Evolutionary conservation across 345 rosid species (phyloP).

Genomic region (Linum lewisii): DNA sequence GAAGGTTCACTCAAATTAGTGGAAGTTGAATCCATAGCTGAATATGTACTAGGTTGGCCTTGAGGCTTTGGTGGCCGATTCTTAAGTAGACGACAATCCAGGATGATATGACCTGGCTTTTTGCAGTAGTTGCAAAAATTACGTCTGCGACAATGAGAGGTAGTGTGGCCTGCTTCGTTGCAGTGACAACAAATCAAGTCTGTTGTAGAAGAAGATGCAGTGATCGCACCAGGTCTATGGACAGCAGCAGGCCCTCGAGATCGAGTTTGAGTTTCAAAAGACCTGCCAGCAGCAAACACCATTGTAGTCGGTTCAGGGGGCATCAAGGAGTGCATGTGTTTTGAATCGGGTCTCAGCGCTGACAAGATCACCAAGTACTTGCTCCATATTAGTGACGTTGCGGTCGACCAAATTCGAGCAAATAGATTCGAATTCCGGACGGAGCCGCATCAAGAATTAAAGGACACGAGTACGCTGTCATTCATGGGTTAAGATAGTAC

Average conservation of each 20-base stretch:
- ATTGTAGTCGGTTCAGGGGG: neutral
- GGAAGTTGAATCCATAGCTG: too few relatives aligned
- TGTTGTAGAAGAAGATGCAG: too few relatives aligned
- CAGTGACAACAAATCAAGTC: too few relatives aligned
- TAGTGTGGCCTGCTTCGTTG: neutral
- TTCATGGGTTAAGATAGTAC: neutral
- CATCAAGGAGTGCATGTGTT: neutral
- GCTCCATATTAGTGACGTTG: neutral
- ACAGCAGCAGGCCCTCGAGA: too few relatives aligned
- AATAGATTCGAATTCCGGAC: neutral
- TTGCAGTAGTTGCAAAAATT: neutral
- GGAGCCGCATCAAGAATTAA: neutral
- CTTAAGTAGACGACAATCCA: neutral
- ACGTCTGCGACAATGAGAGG: neutral
- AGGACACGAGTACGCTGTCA: neutral
- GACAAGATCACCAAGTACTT: neutral
- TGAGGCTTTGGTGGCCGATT: too few relatives aligned
- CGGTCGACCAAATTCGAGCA: neutral
- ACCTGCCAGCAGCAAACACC: too few relatives aligned
- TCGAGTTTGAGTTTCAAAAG: too few relatives aligned
- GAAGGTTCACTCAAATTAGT: too few relatives aligned
- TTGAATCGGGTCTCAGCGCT: neutral
- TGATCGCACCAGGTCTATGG: too few relatives aligned
- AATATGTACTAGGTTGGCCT: too few relatives aligned
- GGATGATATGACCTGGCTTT: neutral